These are phyloP conservation scores for Penicillium pancosmium DNA, from an alignment of 495 filamentous ascomycete species.

Conservation along the genomic window DNA sequence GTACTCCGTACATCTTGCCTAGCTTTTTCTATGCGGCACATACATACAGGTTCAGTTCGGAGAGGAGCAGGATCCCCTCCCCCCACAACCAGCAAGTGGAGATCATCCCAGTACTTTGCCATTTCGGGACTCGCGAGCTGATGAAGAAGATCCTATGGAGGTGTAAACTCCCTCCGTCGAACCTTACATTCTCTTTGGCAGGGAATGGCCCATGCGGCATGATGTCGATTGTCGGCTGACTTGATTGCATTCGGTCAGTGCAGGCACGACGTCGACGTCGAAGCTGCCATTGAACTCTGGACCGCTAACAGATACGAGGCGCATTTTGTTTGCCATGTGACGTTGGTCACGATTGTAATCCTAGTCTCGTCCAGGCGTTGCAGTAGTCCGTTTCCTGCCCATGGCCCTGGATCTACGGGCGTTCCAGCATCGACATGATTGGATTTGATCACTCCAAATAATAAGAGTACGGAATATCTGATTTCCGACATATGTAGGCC, in stretches of 20 bases:
- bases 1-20: neutral
- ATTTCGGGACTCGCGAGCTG: neutral
- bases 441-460: neutral
- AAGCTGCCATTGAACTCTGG: neutral
- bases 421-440: neutral
- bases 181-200: slow-evolving; percentile 21
- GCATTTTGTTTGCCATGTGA: slow-evolving; percentile 4
- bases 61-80: neutral
- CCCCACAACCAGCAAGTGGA: neutral
- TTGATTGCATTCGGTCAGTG: slow-evolving; percentile 5
- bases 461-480: too few relatives aligned
- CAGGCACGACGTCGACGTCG: slow-evolving; percentile 3
- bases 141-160: slow-evolving; percentile 11
- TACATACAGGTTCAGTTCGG: neutral
- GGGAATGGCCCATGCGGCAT: slow-evolving; percentile 21
- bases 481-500: too few relatives aligned
- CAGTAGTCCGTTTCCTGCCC: neutral
- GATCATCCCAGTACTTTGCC: slow-evolving; percentile 4
- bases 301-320: neutral
- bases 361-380: neutral
- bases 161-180: slow-evolving; percentile 13
- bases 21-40: neutral
- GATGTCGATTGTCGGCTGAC: slow-evolving; percentile 13
- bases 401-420: slow-evolving; percentile 1
- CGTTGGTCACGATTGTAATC: neutral